Conservation (phyloP, 208 protist species). For the Leishmania gerbilli region DNA sequence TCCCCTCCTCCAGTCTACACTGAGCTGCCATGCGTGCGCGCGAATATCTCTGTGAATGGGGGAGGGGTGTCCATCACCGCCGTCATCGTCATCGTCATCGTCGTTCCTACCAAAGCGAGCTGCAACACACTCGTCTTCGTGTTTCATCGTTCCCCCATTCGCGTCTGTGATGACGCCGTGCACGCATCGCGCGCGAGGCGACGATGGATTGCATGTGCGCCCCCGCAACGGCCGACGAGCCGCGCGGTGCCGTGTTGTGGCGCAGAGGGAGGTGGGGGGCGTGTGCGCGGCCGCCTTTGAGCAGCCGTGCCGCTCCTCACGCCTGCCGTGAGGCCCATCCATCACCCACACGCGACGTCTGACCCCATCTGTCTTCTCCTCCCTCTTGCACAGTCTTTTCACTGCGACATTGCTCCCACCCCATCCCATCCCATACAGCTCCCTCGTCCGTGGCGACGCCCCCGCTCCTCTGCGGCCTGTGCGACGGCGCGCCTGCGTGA, state of each 20-base stretch:
- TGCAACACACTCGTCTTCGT: not conserved
- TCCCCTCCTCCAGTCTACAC: not conserved
- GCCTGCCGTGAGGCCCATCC: not conserved
- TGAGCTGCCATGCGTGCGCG: not conserved
- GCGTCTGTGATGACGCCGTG: no score
- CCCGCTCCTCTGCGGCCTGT: not conserved
- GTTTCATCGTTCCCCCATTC: not conserved
- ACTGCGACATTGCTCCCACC: not conserved
- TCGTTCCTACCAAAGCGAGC: not conserved
- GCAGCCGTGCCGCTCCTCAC: not conserved
- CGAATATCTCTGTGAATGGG: slow-evolving; percentile 5
- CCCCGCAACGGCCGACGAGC: no score
- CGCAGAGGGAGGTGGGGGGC: not conserved
- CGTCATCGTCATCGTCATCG: not conserved
- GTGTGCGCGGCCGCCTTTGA: not conserved
- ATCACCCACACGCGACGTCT: not conserved
- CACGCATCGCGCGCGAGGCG: no score
- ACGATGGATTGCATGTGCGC: no score
- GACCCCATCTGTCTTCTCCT: slow-evolving; percentile 6
- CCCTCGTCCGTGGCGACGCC: not conserved
- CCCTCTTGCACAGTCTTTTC: not conserved
- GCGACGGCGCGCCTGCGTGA: not conserved
- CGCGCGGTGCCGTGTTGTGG: no score
- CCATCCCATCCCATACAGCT: not conserved
- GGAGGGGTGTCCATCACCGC: not conserved